Evolutionary conservation across 169 alveolate genomes (phyloP).

Genomic region (Plasmodium reichenowi): DNA sequence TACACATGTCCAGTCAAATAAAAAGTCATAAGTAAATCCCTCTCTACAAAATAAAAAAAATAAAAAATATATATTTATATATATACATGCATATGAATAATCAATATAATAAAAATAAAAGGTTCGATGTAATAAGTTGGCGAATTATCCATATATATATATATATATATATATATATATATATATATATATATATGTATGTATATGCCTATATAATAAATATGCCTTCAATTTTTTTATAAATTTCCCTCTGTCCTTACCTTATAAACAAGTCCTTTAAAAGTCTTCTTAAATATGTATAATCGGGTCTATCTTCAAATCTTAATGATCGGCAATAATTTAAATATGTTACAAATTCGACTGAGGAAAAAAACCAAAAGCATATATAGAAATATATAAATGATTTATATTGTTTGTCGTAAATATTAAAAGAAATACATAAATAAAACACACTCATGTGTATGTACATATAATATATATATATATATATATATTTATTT

Average conservation of each 20-base stretch:
- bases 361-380: slow-evolving; percentile 29
- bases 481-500: slow-evolving; percentile 1
- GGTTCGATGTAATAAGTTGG: too few relatives aligned
- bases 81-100: neutral
- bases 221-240: slow-evolving; percentile 2
- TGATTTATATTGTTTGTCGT: neutral
- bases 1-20: slow-evolving; percentile 96
- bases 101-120: neutral
- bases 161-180: neutral
- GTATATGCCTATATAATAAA: neutral
- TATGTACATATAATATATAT: too few relatives aligned
- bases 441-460: too few relatives aligned
- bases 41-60: slow-evolving; percentile 82
- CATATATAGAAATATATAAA: neutral
- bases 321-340: slow-evolving; percentile 95
- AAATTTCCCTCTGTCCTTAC: slow-evolving; percentile 50
- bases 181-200: neutral
- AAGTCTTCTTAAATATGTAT: slow-evolving; percentile 94
- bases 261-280: slow-evolving; percentile 95
- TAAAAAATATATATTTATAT: slow-evolving; percentile 10
- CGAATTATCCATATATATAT: neutral
- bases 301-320: slow-evolving; percentile 97
- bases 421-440: neutral
- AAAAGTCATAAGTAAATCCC: slow-evolving; percentile 95
- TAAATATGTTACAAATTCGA: slow-evolving; percentile 93